These are phyloP conservation scores for Pseudoneurospora amorphoporcata DNA, from an alignment of 495 filamentous ascomycete species.

Conservation along the genomic window DNA sequence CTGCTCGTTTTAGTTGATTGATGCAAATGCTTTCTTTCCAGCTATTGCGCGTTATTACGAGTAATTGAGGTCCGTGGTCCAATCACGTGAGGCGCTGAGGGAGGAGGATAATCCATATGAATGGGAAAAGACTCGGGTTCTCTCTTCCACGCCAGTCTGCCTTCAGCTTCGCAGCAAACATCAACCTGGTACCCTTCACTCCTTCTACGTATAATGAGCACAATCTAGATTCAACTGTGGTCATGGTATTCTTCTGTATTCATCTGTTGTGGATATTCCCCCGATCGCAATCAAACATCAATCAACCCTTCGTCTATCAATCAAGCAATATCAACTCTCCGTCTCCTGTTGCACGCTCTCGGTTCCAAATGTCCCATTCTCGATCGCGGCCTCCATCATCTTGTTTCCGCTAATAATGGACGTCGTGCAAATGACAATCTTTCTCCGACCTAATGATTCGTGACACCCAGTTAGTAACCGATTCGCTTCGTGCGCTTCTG, in stretches of 20 bases:
- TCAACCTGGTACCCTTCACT: background rate
- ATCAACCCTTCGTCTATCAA: background rate
- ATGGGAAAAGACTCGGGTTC: background rate
- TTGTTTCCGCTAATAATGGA: conserved; percentile 79
- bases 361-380: conserved; percentile 55
- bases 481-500: background rate
- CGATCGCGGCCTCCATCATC: conserved; percentile 83
- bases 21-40: background rate
- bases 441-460: conserved; percentile 44
- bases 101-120: background rate
- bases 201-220: background rate
- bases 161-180: conserved; percentile 8
- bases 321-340: background rate
- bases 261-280: background rate
- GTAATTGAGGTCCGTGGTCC: background rate
- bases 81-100: conserved; percentile 8
- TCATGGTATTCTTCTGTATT: background rate
- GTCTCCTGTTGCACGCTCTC: conserved; percentile 8
- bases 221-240: background rate
- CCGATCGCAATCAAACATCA: background rate
- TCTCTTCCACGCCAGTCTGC: conserved; percentile 1
- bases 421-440: conserved; percentile 86
- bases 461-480: conserved; percentile 6
- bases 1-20: background rate
- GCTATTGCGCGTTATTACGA: background rate